A percentile compares a stretch with the other conserved stretches of the same genome.
phyloP scores from a whole-genome alignment of 2,329 filamentous ascomycete species.

The Monosporascus sp. region DNA sequence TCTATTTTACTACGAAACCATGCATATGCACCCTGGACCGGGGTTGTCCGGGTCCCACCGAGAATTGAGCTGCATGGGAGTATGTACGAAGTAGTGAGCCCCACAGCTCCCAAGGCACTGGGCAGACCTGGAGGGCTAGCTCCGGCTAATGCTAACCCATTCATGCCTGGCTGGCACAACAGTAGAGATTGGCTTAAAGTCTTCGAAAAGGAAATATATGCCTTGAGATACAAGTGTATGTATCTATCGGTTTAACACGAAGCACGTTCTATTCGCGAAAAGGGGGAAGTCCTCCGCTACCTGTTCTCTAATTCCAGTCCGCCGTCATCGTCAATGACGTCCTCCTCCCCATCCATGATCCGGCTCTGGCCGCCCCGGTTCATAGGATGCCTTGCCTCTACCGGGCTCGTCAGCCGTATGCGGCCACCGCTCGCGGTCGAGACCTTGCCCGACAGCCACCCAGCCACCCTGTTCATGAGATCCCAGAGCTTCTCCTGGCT shows the following conservation, averaged over 20 bases:
- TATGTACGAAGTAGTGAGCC: too few species aligned
- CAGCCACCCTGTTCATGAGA: constrained; percentile 45
- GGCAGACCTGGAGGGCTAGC: too few species aligned
- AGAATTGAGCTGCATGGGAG: too few species aligned
- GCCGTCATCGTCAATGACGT: constrained; percentile 38
- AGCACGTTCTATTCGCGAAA: neutral
- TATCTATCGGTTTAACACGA: neutral
- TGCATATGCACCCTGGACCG: too few species aligned
- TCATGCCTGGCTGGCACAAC: too few species aligned
- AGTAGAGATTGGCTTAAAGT: too few species aligned
- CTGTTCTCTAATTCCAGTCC: constrained; percentile 27
- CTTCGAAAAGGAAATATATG: too few species aligned
- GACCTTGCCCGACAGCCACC: constrained; percentile 56
- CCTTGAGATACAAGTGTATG: neutral
- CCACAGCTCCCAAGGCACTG: too few species aligned
- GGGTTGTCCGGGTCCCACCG: too few species aligned
- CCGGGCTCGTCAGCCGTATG: constrained; percentile 44
- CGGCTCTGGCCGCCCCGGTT: constrained; percentile 21
- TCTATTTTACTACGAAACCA: too few species aligned
- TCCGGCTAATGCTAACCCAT: too few species aligned
- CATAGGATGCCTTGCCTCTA: constrained; percentile 26
- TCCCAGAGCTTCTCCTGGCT: constrained; percentile 64
- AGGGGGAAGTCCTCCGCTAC: constrained; percentile 4
- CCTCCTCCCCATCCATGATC: constrained; percentile 49
- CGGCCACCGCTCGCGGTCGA: constrained; percentile 50